phyloP scores from a whole-genome alignment of 176 grass and related monocot species.

The Olyra latifolia region DNA sequence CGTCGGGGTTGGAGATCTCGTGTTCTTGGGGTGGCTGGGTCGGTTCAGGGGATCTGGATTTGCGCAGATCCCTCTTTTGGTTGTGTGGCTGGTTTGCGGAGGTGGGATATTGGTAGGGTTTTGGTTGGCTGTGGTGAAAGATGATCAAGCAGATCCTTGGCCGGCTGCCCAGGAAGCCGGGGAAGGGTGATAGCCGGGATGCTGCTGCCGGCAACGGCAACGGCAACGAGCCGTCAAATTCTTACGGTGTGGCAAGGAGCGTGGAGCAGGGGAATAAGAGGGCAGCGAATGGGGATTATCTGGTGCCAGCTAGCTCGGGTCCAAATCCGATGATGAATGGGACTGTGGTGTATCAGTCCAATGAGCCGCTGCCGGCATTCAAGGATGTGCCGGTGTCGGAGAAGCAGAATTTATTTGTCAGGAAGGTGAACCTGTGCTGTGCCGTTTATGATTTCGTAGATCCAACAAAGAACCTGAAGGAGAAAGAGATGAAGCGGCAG shows the following conservation, averaged over 20 bases:
- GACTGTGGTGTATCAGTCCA: slow-evolving; percentile 40
- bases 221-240: slow-evolving; percentile 58
- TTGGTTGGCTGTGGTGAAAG: slow-evolving; percentile 28
- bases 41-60: background rate
- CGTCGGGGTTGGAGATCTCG: slow-evolving; percentile 37
- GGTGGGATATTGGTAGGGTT: slow-evolving; percentile 30
- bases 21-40: slow-evolving; percentile 24
- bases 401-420: slow-evolving; percentile 80
- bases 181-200: slow-evolving; percentile 77
- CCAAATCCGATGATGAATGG: slow-evolving; percentile 48
- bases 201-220: slow-evolving; percentile 41
- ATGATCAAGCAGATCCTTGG: slow-evolving; percentile 98
- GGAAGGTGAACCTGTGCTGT: slow-evolving; percentile 79
- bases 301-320: slow-evolving; percentile 34
- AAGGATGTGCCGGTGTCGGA: slow-evolving; percentile 78
- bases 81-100: slow-evolving; percentile 13
- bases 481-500: slow-evolving; percentile 87
- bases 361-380: slow-evolving; percentile 77
- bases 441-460: slow-evolving; percentile 71
- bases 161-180: slow-evolving; percentile 73
- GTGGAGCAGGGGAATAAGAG: slow-evolving; percentile 59
- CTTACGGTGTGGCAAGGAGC: slow-evolving; percentile 52
- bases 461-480: slow-evolving; percentile 73
- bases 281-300: slow-evolving; percentile 49
- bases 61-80: slow-evolving; percentile 19